Conservation (phyloP, 2,329 filamentous ascomycete genomes). For the Pestalotiopsis sp. region DNA sequence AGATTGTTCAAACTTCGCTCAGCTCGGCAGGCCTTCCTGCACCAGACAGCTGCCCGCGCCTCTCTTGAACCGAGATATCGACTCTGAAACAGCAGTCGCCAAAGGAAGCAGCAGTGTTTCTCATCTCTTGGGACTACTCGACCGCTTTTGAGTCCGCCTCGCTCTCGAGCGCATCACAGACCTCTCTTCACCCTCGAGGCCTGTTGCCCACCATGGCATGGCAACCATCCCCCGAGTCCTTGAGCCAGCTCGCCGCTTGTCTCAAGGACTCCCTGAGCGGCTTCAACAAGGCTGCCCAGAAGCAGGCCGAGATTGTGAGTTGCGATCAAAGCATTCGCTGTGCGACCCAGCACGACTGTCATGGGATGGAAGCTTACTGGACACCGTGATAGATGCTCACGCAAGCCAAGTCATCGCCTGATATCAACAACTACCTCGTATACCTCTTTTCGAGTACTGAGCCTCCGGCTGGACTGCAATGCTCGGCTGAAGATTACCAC, state of each 20-base stretch:
- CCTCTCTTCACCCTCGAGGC: not conserved
- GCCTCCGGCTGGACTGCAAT: constrained; percentile 59
- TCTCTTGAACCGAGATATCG: not conserved
- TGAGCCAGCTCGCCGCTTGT: constrained; percentile 85
- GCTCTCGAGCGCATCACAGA: not conserved
- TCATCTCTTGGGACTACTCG: not conserved
- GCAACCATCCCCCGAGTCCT: constrained; percentile 84
- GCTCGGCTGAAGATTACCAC: constrained; percentile 64
- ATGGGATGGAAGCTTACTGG: not conserved
- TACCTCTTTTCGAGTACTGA: constrained; percentile 79
- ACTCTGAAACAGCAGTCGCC: not conserved
- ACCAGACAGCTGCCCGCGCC: constrained; percentile 13
- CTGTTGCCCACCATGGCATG: constrained; percentile 68
- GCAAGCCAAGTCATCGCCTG: constrained; percentile 83
- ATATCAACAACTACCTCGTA: constrained; percentile 96
- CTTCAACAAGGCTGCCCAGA: constrained; percentile 76
- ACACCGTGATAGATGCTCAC: constrained; percentile 72
- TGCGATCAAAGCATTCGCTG: constrained; percentile 7
- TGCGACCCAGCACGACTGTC: not conserved
- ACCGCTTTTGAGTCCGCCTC: not conserved
- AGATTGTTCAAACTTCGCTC: not conserved
- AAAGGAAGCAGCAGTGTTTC: not conserved
- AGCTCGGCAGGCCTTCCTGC: not conserved
- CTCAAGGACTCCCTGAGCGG: constrained; percentile 90
- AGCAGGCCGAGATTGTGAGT: constrained; percentile 84